Conservation (phyloP, 306 rosid species). For the Fragaria ananassa region DNA sequence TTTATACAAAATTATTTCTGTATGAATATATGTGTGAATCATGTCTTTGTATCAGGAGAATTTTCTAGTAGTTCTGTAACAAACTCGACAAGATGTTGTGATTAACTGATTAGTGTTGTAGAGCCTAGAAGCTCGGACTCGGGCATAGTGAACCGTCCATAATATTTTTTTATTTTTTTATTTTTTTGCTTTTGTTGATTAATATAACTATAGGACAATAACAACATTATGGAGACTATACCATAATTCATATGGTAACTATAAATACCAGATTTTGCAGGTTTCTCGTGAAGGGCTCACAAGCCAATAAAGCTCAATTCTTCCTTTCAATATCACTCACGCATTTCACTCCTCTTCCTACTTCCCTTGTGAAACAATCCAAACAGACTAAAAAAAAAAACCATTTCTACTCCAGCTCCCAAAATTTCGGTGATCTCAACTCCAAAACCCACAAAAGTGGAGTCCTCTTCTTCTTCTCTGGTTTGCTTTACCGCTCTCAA, state of each 20-base stretch:
- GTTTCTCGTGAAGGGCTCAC: conserved; percentile 64
- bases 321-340: conserved; percentile 39
- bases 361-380: conserved; percentile 4
- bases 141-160: conserved; percentile 5
- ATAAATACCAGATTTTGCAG: conserved; percentile 16
- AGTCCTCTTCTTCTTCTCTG: neutral
- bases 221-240: neutral
- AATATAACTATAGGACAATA: neutral
- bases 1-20: too few relatives aligned
- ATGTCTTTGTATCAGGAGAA: too few relatives aligned
- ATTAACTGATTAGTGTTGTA: too few relatives aligned
- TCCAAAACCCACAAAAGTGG: neutral
- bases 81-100: too few relatives aligned
- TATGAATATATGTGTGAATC: too few relatives aligned
- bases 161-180: neutral
- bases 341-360: conserved; percentile 33
- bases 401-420: neutral
- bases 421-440: neutral
- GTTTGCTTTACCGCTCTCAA: neutral
- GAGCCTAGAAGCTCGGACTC: neutral
- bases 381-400: neutral
- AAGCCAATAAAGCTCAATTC: conserved; percentile 43
- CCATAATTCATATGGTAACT: neutral
- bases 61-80: too few relatives aligned
- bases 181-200: neutral